Conservation (phyloP, 2,329 filamentous ascomycete genomes). For the Aspergillus transmontanensis region DNA sequence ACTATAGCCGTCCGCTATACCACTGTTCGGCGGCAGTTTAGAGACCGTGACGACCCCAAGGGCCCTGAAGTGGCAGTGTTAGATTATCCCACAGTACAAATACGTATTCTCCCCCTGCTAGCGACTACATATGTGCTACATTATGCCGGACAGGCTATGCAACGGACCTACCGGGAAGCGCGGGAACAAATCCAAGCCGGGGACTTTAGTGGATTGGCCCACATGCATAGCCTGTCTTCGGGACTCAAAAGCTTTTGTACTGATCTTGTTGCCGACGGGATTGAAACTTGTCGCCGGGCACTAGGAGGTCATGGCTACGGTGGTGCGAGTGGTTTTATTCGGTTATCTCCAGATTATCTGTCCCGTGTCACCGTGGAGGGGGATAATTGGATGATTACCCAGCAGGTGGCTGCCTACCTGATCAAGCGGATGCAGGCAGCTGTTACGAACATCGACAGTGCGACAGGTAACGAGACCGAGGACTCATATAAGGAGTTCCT, state of each 20-base stretch:
- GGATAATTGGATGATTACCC: constrained; percentile 61
- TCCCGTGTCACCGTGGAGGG: constrained; percentile 58
- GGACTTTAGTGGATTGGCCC: constrained; percentile 51
- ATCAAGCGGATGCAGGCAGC: neutral
- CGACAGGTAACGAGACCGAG: no score
- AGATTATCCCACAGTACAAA: constrained; percentile 58
- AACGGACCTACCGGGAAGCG: constrained; percentile 50
- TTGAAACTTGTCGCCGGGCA: constrained; percentile 55
- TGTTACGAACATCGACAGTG: no score
- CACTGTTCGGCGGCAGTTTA: constrained; percentile 52
- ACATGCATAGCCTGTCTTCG: constrained; percentile 55
- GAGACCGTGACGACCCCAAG: constrained; percentile 48
- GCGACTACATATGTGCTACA: constrained; percentile 56
- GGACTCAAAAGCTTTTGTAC: constrained; percentile 58
- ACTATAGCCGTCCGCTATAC: constrained; percentile 56
- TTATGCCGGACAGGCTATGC: constrained; percentile 49
- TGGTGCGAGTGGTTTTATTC: constrained; percentile 54
- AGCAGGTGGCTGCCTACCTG: constrained; percentile 46
- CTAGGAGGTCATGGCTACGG: constrained; percentile 59
- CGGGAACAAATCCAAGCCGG: constrained; percentile 50
- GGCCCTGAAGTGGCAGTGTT: constrained; percentile 48
- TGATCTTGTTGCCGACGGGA: constrained; percentile 55
- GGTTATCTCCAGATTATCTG: constrained; percentile 43
- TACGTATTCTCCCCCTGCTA: constrained; percentile 54
- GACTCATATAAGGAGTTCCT: no score